These are phyloP conservation scores for Microbotryum lychnidis-dioicae DNA, from an alignment of 1,284 basidiomycete species.

Conservation along the genomic window DNA sequence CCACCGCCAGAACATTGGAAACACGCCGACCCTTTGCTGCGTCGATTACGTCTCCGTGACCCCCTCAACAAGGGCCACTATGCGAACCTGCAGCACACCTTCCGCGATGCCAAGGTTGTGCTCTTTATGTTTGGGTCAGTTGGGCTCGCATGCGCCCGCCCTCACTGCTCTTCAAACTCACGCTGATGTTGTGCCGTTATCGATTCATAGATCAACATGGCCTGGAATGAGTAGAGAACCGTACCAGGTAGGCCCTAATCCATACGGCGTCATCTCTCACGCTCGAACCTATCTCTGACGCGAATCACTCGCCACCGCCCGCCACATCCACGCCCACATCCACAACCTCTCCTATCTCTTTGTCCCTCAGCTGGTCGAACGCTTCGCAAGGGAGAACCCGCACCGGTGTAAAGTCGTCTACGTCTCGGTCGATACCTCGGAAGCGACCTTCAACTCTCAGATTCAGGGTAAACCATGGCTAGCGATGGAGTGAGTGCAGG, in stretches of 20 bases:
- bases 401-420: constrained; percentile 41
- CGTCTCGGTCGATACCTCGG: constrained; percentile 39
- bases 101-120: constrained; percentile 39
- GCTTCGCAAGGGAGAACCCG: constrained; percentile 35
- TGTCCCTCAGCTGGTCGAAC: constrained; percentile 28
- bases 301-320: neutral
- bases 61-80: constrained; percentile 30
- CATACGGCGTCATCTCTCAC: neutral
- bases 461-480: constrained; percentile 34
- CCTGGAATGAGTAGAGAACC: constrained; percentile 14
- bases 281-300: neutral
- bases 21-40: constrained; percentile 40
- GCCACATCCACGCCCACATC: neutral
- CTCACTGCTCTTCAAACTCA: neutral
- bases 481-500: constrained; percentile 26
- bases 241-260: constrained; percentile 8
- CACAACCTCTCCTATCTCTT: neutral
- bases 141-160: no score
- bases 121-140: constrained; percentile 42
- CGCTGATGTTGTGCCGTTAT: constrained; percentile 12
- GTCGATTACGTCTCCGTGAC: constrained; percentile 39
- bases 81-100: constrained; percentile 35
- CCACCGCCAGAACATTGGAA: constrained; percentile 37
- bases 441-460: constrained; percentile 37
- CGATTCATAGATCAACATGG: constrained; percentile 19